Evolutionary conservation across 805 yeast genomes (phyloP), one percentile per base, ranked within the genome.

Genomic region (Cyberlindnera lachancei): DNA sequence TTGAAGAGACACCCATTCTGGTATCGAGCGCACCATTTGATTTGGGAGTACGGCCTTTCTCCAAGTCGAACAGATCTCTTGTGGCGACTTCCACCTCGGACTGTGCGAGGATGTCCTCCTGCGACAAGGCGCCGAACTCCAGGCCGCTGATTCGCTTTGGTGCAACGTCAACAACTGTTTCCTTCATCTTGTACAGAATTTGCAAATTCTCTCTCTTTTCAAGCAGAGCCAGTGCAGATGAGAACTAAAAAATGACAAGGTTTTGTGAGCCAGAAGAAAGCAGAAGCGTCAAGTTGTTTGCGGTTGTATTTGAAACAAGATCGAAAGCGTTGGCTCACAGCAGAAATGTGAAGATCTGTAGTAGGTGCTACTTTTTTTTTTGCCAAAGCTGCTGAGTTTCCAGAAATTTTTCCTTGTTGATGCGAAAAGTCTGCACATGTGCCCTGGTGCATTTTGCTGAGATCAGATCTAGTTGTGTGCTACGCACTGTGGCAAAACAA

Each of bases 31-130:
- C 96, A 41, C 98, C 99, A 42, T 74, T 70, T 13, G 57, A 64
- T 41, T 79, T 85, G 6, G 95, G 87, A n/a, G 71, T 64, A 45
- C 97, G 68, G 6, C 95, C 95, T 46, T 80, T 75, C 45, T 87
- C 95, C 38, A 92, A 65, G 58, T 92, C 96, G 55, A 85, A 92
- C 35, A 92, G 68, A 55, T 90, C 96, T 46, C 96, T 72, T 13
- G 95, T 85, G 25, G 82, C 73, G 38, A 92, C 84, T 55, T 92
- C 97, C 17, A 88, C 95, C 52, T 88, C 96, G 3, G 95, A 82
- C 61, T 90, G 95, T 15, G 90, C 90, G 27, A 86, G 73, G 48
- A 92, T 87, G 48, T 90, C 96, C 43, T 79, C 73, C 23, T 96
- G 85, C 22, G 92, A 79, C n/a, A 92, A 69, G 4, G 95, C 96